Evolutionary conservation across 1,284 basidiomycete species (phyloP), one percentile per base, ranked within the genome.

Genomic region (Papiliotrema nemorosa): DNA sequence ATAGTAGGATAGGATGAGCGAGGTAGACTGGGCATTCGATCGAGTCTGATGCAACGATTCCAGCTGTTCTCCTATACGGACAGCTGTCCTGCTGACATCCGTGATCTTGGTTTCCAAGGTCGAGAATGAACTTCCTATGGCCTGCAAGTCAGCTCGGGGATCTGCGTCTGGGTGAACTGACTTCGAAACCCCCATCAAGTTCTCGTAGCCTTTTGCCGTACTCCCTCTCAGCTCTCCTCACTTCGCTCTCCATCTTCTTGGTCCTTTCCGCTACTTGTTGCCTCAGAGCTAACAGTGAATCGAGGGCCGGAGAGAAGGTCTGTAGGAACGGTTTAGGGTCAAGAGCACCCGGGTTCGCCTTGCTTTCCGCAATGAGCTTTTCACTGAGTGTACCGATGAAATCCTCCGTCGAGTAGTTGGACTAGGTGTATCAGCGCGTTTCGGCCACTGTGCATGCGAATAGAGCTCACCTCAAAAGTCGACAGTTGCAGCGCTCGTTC

Each of bases 51-150:
- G 92, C 21, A 98, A 86, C 1, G 86, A 87, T 74, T 98, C 94
- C 44, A 99, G 83, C 76, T 98, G 93, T 76, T 97, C 92, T 47
- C 92, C 90, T 90, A 98, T 97, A 37, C 93, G 82, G 48, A 97
- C 87, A 2, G 96, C 92, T 5, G 92, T 92, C 50, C 90, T 83
- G 20, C 93, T 91, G 21, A 99, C 94, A 65, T 94, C 88, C 48
- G 85, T 91, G 79, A 98, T 93, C 66, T 72, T 84, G 60, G 78
- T 82, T 72, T 93, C 90, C 83, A 93, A 89, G 5, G 82, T 84
- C 22, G 82, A 77, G 75, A 92, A 93, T 0, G 89, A 88, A 57
- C 81, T 82, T 9, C 87, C 85, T 24, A 91, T 89, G 37, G 83
- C 81, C 88, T 93, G 62, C 10, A 9, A 14, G 35, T 35, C 24